Evolutionary conservation across 306 rosid genomes (phyloP).

Genomic region (Quercus agrifolia): DNA sequence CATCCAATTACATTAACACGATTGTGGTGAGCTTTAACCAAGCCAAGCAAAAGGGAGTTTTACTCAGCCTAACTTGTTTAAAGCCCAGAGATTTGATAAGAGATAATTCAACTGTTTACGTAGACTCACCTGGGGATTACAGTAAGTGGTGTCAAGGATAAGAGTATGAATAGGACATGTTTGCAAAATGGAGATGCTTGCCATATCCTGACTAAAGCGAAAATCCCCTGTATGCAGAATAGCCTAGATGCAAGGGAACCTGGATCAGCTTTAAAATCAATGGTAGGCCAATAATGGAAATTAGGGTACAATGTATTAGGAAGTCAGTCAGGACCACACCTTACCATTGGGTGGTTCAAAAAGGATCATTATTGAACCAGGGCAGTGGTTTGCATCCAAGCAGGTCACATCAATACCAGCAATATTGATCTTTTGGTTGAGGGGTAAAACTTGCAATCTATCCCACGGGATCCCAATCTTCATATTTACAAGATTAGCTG

Average conservation of each 20-base stretch:
- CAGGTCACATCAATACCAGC: conserved; percentile 76
- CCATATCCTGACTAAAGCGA: conserved; percentile 67
- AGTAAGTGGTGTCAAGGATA: conserved; percentile 91
- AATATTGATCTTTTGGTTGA: conserved; percentile 64
- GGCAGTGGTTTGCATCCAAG: conserved; percentile 97
- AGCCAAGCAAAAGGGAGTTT: neutral
- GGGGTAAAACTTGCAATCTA: conserved; percentile 69
- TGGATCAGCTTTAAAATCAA: conserved; percentile 8
- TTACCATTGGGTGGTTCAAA: conserved; percentile 88
- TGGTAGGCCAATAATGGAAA: conserved; percentile 3
- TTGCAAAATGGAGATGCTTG: conserved; percentile 44
- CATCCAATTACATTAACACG: neutral
- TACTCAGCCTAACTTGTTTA: neutral
- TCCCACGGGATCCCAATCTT: conserved; percentile 90
- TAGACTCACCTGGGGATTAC: conserved; percentile 78
- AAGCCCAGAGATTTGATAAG: neutral
- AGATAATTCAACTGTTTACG: conserved; percentile 14
- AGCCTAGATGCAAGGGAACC: conserved; percentile 44
- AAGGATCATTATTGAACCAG: conserved; percentile 82
- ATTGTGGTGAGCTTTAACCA: neutral
- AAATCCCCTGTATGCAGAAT: conserved; percentile 95
- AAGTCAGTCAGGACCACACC: conserved; percentile 59
- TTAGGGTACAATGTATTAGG: conserved; percentile 1
- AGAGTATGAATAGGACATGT: conserved; percentile 58
- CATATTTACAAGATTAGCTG: conserved; percentile 84